These are phyloP conservation scores for Fonsecaea pedrosoi DNA, from an alignment of 2,329 filamentous ascomycete genomes.

Conservation along the genomic window DNA sequence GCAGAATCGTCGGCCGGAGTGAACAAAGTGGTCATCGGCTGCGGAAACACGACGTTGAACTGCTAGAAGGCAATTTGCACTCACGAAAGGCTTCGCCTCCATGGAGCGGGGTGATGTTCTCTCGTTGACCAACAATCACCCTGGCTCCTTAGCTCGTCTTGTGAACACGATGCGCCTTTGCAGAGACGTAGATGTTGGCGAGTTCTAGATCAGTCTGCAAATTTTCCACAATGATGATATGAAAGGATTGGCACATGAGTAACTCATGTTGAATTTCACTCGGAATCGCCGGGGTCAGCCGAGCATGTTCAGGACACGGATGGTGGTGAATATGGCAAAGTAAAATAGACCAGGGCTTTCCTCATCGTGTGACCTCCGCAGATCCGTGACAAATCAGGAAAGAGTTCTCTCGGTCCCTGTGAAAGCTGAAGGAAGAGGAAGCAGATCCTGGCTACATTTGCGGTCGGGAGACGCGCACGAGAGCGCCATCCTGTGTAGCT, in stretches of 20 bases:
- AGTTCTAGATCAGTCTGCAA: no score
- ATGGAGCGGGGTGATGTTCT: neutral
- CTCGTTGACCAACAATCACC: neutral
- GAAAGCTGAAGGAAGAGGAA: neutral
- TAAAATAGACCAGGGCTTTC: neutral
- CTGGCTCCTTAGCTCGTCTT: slow-evolving; percentile 13
- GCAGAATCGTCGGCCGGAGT: slow-evolving; percentile 20
- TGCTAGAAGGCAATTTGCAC: slow-evolving; percentile 4
- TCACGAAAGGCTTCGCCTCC: neutral
- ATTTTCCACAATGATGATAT: no score
- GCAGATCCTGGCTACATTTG: neutral
- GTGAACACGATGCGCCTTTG: no score
- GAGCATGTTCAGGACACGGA: slow-evolving; percentile 1
- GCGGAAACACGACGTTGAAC: slow-evolving; percentile 20
- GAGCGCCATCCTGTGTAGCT: neutral
- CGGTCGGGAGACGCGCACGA: neutral
- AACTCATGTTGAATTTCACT: neutral
- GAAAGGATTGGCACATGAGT: neutral
- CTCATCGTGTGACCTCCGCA: neutral
- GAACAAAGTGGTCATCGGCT: slow-evolving; percentile 19
- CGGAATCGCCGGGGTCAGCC: neutral
- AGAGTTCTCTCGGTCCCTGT: neutral
- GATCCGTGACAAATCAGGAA: neutral
- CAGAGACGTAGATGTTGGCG: no score
- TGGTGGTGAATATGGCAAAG: neutral